These are phyloP conservation scores for Talaromyces nanjingensis DNA, from an alignment of 495 filamentous ascomycete species.

Conservation along the genomic window DNA sequence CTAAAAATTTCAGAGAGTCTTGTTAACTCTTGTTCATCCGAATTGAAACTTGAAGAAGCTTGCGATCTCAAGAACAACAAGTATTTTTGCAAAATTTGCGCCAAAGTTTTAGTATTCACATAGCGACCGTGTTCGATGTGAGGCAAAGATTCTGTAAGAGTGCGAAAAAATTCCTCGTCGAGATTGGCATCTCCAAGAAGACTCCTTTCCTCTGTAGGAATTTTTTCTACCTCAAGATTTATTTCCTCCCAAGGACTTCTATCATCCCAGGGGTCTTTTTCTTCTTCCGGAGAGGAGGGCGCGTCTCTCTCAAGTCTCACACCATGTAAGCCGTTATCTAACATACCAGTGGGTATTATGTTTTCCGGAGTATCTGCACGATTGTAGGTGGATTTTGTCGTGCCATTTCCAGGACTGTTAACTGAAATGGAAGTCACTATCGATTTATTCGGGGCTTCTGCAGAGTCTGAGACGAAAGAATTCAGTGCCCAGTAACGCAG, in stretches of 20 bases:
- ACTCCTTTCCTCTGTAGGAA: background rate
- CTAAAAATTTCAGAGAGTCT: conserved; percentile 32
- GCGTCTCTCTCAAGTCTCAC: background rate
- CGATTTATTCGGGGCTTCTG: background rate
- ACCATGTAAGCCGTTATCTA: background rate
- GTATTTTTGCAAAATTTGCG: conserved; percentile 5
- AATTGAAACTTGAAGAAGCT: background rate
- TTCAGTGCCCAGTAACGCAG: background rate
- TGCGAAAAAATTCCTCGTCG: background rate
- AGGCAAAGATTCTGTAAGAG: background rate
- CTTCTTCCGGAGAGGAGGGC: background rate
- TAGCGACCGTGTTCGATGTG: background rate
- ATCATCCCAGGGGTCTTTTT: background rate
- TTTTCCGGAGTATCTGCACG: background rate
- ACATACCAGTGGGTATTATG: background rate
- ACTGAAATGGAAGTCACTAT: background rate
- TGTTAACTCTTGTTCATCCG: background rate
- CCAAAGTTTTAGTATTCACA: background rate
- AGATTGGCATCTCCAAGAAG: background rate
- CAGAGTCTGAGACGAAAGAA: background rate
- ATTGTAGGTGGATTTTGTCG: background rate
- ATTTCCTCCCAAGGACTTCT: background rate
- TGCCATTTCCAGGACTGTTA: background rate
- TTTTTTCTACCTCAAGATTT: background rate
- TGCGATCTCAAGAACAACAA: background rate